phyloP scores from a whole-genome alignment of 768 basidiomycete genomes.

The Leccinum pellstonianum region DNA sequence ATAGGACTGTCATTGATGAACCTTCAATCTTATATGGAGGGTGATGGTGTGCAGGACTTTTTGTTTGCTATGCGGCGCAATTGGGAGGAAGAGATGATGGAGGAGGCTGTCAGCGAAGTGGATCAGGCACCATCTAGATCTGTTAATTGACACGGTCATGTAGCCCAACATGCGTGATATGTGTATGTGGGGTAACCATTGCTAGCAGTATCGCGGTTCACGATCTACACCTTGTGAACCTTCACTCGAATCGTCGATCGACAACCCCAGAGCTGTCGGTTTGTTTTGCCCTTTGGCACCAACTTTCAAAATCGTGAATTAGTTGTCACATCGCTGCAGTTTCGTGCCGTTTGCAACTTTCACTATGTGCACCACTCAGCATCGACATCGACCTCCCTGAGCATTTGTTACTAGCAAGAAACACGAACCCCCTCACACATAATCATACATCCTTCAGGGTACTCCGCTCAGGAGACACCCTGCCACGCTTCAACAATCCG shows the following conservation, averaged over 20 bases:
- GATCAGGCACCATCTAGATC: conserved; percentile 4
- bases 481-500: conserved; percentile 64
- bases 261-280: too few relatives aligned
- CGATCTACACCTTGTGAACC: background rate
- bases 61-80: conserved; percentile 55
- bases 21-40: conserved; percentile 62
- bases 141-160: background rate
- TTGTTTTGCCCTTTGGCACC: too few relatives aligned
- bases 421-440: background rate
- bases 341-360: background rate
- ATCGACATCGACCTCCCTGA: too few relatives aligned
- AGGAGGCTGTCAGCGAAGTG: conserved; percentile 42
- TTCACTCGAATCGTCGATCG: too few relatives aligned
- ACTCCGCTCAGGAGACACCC: conserved; percentile 11
- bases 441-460: background rate
- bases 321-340: background rate
- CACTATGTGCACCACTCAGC: background rate
- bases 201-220: background rate
- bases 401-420: background rate
- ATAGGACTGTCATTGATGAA: conserved; percentile 76
- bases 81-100: conserved; percentile 55
- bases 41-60: conserved; percentile 58
- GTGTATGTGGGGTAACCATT: background rate
- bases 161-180: background rate
- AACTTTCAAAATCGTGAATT: background rate